Evolutionary conservation across 257 asterid species (phyloP), one percentile per base, ranked within the genome.

Genomic region (Fraxinus anomala): DNA sequence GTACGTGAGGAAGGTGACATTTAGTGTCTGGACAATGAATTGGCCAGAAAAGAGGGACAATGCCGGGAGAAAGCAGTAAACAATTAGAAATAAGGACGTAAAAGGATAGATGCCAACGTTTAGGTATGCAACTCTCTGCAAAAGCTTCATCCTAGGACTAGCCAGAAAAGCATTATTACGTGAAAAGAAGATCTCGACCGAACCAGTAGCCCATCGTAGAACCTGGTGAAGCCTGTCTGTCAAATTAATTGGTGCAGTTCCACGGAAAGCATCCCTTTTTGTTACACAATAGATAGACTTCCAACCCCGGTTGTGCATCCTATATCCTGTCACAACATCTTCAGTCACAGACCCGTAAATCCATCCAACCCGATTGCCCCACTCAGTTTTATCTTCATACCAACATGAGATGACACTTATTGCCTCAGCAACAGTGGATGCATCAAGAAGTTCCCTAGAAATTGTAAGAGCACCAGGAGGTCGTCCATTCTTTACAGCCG

Each of bases 291-390:
- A 93, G 0, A 92, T 86, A 2, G 97, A 93, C 79, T 79, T 90
- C 97, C 97, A 93, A 12, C 97, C 97, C 0, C 97, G 87, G 68
- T 93, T 93, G 74, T 93, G 97, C 97, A 93, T 93, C 31, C 97
- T 68, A 74, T 93, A 93, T 1, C 97, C 97, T 0, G 97, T 93
- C 75, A 93, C 97, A 84, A 93, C 97, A 37, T 92, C 97, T 80
- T 92, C 97, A 0, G 97, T 92, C 28, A 92, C 97, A 0, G 97
- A 92, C 14, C 97, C 97, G 1, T 93, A 93, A 82, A 91, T 93
- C 97, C 97, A 93, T 69, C 97, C 97, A 1, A 93, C 97, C 21
- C 97, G 89, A 39, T 88, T 86, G 5, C 97, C 97, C 97, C 97
- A 93, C 80, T 93, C 97, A 0, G 97, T 91, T 84, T 93, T 93